Evolutionary conservation across 2,329 filamentous ascomycete species (phyloP).

Genomic region (Epichloe baconii): DNA sequence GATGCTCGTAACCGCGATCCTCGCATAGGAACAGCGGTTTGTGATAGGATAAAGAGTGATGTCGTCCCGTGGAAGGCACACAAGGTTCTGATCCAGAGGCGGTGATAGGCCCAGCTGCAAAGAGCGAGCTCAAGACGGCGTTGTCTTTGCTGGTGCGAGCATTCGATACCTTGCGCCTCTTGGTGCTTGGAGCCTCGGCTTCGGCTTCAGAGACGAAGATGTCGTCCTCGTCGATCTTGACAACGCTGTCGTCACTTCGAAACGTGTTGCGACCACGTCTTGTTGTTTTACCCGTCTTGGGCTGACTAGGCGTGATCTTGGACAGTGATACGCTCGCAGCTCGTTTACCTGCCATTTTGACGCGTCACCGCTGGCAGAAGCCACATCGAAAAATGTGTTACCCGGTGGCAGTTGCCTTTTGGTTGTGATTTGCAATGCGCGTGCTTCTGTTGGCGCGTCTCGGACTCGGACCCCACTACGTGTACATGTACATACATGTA

Average conservation of each 20-base stretch:
- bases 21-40: conserved; percentile 33
- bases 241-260: neutral
- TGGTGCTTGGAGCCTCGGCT: neutral
- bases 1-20: conserved; percentile 17
- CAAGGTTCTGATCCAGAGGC: conserved; percentile 5
- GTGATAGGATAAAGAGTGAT: conserved; percentile 27
- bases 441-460: conserved; percentile 1
- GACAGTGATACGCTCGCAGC: neutral
- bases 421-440: neutral
- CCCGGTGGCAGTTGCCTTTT: neutral
- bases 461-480: neutral
- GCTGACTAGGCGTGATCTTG: neutral
- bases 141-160: neutral
- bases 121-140: conserved; percentile 2
- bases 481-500: too few relatives aligned
- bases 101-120: conserved; percentile 3
- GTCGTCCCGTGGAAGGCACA: conserved; percentile 6
- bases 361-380: neutral
- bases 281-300: neutral
- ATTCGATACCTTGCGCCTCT: conserved; percentile 6
- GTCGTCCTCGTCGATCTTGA: neutral
- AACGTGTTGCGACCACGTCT: neutral
- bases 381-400: neutral
- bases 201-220: neutral
- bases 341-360: conserved; percentile 3